Conservation (phyloP, 1,139 yeast genomes). For the Meyerozyma sp. region DNA sequence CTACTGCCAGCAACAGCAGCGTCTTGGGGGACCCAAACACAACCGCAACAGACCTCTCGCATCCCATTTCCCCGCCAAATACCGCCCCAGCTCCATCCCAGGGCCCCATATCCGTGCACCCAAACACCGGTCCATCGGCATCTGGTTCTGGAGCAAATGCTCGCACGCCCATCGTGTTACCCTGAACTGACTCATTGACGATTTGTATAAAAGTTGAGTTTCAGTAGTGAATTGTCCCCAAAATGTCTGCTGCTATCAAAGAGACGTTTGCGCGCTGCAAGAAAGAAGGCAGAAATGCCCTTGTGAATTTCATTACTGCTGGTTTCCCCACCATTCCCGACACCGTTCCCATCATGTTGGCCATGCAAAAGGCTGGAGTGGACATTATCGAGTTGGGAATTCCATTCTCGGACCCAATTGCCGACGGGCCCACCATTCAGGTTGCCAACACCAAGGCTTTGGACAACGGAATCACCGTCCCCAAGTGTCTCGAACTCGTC, state of each 20-base stretch:
- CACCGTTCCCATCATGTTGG: constrained; percentile 79
- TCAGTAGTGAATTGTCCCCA: background rate
- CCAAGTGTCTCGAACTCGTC: constrained; percentile 64
- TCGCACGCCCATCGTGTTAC: constrained; percentile 9
- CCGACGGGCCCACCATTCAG: constrained; percentile 97
- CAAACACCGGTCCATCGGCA: background rate
- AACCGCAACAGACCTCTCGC: background rate
- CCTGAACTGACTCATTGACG: constrained; percentile 16
- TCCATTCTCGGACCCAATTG: constrained; percentile 98
- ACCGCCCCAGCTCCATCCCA: background rate
- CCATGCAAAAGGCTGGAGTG: constrained; percentile 92
- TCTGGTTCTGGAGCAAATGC: constrained; percentile 2
- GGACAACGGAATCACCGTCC: constrained; percentile 72
- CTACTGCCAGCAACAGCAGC: background rate
- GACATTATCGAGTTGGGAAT: constrained; percentile 92
- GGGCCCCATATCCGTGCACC: background rate
- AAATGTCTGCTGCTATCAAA: constrained; percentile 64
- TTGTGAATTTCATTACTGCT: constrained; percentile 90
- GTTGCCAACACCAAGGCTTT: constrained; percentile 76
- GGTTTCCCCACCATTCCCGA: constrained; percentile 88
- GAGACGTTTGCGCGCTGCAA: constrained; percentile 70
- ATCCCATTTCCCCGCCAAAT: background rate
- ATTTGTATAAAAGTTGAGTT: constrained; percentile 2
- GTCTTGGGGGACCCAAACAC: background rate
- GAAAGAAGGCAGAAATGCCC: constrained; percentile 74